Conservation (phyloP, 1,284 basidiomycete species). For the Mixia osmundae region DNA sequence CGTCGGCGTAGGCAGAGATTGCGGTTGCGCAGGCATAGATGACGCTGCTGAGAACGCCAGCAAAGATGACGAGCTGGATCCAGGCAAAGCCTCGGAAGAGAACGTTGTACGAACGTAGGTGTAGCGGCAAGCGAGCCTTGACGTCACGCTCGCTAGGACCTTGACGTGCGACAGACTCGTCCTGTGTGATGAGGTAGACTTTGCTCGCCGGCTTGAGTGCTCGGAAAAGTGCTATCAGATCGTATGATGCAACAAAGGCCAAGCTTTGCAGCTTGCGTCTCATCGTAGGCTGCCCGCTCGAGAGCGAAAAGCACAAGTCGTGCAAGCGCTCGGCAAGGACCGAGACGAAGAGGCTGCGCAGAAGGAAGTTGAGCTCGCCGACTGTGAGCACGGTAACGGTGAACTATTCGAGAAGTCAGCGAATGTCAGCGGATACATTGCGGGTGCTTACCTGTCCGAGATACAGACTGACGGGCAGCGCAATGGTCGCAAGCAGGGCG, state of each 20-base stretch:
- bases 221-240: conserved; percentile 13
- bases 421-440: neutral
- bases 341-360: conserved; percentile 12
- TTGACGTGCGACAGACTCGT: too few species aligned
- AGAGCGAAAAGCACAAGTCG: conserved; percentile 10
- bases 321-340: conserved; percentile 12
- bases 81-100: too few species aligned
- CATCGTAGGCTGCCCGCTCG: conserved; percentile 9
- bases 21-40: too few species aligned
- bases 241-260: conserved; percentile 16
- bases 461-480: conserved; percentile 15
- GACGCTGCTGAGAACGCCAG: conserved; percentile 10
- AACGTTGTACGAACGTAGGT: too few species aligned
- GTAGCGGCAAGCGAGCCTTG: too few species aligned
- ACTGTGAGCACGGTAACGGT: conserved; percentile 5
- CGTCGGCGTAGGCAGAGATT: conserved; percentile 9
- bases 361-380: conserved; percentile 11
- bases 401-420: neutral
- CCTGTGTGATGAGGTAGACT: too few species aligned
- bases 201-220: too few species aligned
- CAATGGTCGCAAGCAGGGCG: conserved; percentile 11
- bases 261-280: conserved; percentile 13
- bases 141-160: conserved; percentile 5
- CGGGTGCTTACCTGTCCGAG: conserved; percentile 11
- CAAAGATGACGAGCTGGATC: conserved; percentile 11